Base-by-base conservation (phyloP, 1,284 basidiomycete genomes). In the Naganishia sp. region DNA sequence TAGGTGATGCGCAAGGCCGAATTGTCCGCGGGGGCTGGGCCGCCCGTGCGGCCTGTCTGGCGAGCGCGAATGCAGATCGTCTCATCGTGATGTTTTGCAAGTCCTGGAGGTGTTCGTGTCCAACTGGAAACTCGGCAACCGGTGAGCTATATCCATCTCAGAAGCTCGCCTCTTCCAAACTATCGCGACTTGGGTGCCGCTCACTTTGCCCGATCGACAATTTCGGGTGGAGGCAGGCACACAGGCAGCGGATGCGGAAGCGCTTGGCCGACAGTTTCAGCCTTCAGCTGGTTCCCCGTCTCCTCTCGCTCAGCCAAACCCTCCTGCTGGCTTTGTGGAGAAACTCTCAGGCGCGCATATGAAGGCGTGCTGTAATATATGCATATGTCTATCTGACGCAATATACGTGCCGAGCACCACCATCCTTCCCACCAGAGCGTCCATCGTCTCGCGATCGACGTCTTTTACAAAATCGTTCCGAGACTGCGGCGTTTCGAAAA, bases 391-490 rank as follows among this genome's bases (percentile, higher is more conserved):
- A 39, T 39, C 13, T 39, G 36, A 39, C 13, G 13, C 13, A 9
- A 39, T 7, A 7, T 7, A 10, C 13, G 36, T 39, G 36, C 13
- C 36, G 36, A 9, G 36, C 36, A 39, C 6, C 36, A 39, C 36
- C 36, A 5, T 28, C 28, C 13, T 39, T 39, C 13, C 36, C 36
- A 39, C 6, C 13, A 13, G 13, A 39, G 10, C 36, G 36, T 3
- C 36, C 36, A 13, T 39, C 36, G 13, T 39, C 9, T 21, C 9
- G 36, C 36, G 36, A 39, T 39, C 9, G 7, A 4, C 23, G 31
- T 6, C 9, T 36, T 50, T 48, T 56, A 65, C 63, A 65, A 56
- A 16, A 65, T 65, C 54, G 63, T 65, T 16, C 63, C 63, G 18
- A 65, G 54, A 55, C 63, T 65, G 39, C 31, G 42, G 33, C 31